Evolutionary conservation across 2,329 filamentous ascomycete species (phyloP), one percentile per base, ranked within the genome.

Genomic region (Exserohilum rostratum): DNA sequence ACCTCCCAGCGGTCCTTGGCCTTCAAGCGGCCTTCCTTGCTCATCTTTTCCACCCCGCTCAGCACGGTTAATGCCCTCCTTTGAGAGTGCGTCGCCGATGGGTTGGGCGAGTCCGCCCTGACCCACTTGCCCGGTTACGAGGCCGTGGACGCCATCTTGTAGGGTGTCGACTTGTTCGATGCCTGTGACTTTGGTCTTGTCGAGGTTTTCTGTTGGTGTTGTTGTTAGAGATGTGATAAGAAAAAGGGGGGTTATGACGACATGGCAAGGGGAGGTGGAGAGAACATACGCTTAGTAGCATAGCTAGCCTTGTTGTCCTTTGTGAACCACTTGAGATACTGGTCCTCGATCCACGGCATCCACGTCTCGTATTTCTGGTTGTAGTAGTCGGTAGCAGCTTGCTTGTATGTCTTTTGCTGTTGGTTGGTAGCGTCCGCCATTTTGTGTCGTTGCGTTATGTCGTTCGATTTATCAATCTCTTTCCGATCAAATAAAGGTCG

Each of bases 261-360:
- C 30, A 17, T 9, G 11, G 18, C 4, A 15, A 17, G 25, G 15
- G 27, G 29, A 13, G 3, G 12, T 25, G 9, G 18, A 27, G 15
- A n/a, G 22, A 35, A 72, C 77, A 30, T 73, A 90, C 88, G 82
- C 75, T 88, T 90, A 1, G 87, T 82, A 5, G 85, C 79, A 67
- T 91, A 91, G 70, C 84, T 87, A 5, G 87, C 84, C 76, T 91
- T 90, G 81, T 91, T 91, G 69, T 90, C 87, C 59, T 87, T 88
- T 66, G 87, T 89, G 74, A 90, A 90, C 80, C 85, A 90, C 47
- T 82, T 80, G 25, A 91, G 81, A 71, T 90, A 90, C 55, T 85
- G 74, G 72, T 91, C 89, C 74, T 91, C 88, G 52, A 90, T 78
- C 88, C 89, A 91, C 1, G 89, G 89, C 71, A 90, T 83, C 89